Percentiles rank a stretch among this genome's conserved stretches.
Conservation (phyloP, 805 yeast genomes). For the Helenozyma baotianmanensis region DNA sequence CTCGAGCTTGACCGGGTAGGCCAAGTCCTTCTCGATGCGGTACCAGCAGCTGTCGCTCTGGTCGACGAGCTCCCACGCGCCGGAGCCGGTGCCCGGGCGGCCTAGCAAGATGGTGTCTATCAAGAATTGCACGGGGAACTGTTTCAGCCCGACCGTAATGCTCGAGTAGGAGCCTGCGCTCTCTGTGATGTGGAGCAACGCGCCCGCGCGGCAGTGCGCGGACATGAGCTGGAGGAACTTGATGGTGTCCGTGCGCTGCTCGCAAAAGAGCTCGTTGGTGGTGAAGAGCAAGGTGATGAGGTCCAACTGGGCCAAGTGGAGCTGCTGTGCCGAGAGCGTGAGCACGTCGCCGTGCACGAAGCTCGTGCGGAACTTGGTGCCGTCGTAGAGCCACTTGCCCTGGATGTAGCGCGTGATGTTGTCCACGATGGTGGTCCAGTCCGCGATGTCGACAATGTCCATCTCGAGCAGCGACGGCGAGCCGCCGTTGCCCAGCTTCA, state of each 20-base stretch:
- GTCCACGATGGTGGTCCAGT: slow-evolving; percentile 58
- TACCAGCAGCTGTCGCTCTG: slow-evolving; percentile 81
- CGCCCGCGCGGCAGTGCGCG: slow-evolving; percentile 48
- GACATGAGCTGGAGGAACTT: slow-evolving; percentile 36
- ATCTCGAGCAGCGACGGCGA: slow-evolving; percentile 38
- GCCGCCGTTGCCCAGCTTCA: slow-evolving; percentile 31
- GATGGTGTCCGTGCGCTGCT: slow-evolving; percentile 58
- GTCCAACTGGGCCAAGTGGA: slow-evolving; percentile 24
- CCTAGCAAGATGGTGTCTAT: slow-evolving; percentile 70
- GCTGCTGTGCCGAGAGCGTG: slow-evolving; percentile 9
- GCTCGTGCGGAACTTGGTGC: slow-evolving; percentile 22
- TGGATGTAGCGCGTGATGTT: slow-evolving; percentile 42
- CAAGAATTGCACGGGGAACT: slow-evolving; percentile 77
- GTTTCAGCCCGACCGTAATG: slow-evolving; percentile 68
- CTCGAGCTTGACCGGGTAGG: slow-evolving; percentile 67
- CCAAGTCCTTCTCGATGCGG: slow-evolving; percentile 48
- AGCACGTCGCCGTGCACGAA: slow-evolving; percentile 32
- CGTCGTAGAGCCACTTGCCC: slow-evolving; percentile 48
- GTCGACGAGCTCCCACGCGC: slow-evolving; percentile 63
- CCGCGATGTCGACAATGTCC: slow-evolving; percentile 69
- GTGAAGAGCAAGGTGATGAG: slow-evolving; percentile 76
- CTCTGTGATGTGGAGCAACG: slow-evolving; percentile 66
- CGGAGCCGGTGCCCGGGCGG: slow-evolving; percentile 32
- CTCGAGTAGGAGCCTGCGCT: slow-evolving; percentile 90
- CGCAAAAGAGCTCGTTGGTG: slow-evolving; percentile 79